These are phyloP conservation scores for Saccharomyces hybrid DNA, from an alignment of 1,139 yeast genomes.

Conservation along the genomic window DNA sequence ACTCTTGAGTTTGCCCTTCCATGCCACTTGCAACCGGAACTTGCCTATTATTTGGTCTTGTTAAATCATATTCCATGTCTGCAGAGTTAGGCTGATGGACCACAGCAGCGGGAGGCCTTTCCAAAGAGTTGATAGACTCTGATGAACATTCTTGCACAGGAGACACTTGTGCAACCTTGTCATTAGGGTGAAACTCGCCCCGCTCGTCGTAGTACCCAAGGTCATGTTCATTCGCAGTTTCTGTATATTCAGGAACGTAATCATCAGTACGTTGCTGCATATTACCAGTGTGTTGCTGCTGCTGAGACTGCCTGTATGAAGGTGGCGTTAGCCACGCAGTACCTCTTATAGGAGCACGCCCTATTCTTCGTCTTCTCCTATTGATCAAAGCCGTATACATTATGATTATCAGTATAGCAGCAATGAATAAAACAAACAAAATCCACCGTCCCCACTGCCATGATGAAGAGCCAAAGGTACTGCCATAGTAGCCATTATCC, in stretches of 20 bases:
- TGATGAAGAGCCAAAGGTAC: background rate
- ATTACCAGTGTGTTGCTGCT: conserved; percentile 40
- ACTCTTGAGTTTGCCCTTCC: background rate
- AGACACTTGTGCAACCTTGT: conserved; percentile 7
- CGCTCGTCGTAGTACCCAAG: conserved; percentile 71
- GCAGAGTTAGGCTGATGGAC: background rate
- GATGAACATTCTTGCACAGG: conserved; percentile 2
- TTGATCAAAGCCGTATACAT: conserved; percentile 50
- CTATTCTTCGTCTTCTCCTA: conserved; percentile 48
- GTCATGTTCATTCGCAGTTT: conserved; percentile 58
- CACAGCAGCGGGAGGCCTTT: background rate
- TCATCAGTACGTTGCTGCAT: conserved; percentile 35
- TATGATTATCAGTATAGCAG: conserved; percentile 35
- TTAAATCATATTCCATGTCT: background rate
- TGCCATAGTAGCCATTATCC: background rate
- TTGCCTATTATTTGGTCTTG: background rate
- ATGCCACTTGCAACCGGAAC: background rate
- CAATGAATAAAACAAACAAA: conserved; percentile 38
- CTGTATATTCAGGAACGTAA: conserved; percentile 63
- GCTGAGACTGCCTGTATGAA: conserved; percentile 61
- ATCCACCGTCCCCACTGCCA: conserved; percentile 38
- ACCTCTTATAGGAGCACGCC: conserved; percentile 65
- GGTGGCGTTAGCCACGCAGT: conserved; percentile 93
- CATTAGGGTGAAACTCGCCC: conserved; percentile 45
- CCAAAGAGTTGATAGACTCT: background rate